phyloP scores from a whole-genome alignment of 768 basidiomycete genomes.

The Amylocystis lapponica region DNA sequence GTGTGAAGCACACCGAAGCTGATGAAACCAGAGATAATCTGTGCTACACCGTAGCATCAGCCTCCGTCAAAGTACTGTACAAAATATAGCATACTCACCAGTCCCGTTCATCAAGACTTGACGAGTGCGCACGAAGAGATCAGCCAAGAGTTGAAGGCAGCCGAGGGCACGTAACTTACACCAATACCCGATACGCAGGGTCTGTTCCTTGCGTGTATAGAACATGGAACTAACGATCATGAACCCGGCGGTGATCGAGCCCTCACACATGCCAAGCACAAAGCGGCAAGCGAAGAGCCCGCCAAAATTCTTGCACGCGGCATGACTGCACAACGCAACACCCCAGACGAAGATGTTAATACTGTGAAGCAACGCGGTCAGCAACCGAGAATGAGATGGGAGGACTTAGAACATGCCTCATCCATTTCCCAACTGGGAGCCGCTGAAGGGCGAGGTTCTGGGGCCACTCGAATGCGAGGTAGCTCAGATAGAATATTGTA shows the following conservation, averaged over 20 bases:
- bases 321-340: constrained; percentile 53
- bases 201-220: constrained; percentile 68
- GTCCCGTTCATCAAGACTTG: constrained; percentile 69
- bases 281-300: constrained; percentile 58
- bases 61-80: too few species aligned
- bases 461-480: constrained; percentile 67
- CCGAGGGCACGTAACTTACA: constrained; percentile 38
- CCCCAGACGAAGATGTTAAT: constrained; percentile 66
- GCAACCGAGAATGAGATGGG: neutral
- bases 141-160: too few species aligned
- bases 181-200: constrained; percentile 67
- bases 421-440: constrained; percentile 79
- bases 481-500: constrained; percentile 69
- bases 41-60: too few species aligned
- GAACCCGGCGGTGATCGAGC: constrained; percentile 66
- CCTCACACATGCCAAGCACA: constrained; percentile 70
- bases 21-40: constrained; percentile 65
- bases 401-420: constrained; percentile 44
- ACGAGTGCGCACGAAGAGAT: too few species aligned
- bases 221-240: constrained; percentile 77
- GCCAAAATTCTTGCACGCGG: constrained; percentile 67
- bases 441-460: constrained; percentile 68
- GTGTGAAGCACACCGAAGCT: constrained; percentile 65
- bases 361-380: constrained; percentile 25
- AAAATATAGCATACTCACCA: constrained; percentile 30